phyloP scores from a whole-genome alignment of 176 grass and related monocot species.

The Avena insularis region DNA sequence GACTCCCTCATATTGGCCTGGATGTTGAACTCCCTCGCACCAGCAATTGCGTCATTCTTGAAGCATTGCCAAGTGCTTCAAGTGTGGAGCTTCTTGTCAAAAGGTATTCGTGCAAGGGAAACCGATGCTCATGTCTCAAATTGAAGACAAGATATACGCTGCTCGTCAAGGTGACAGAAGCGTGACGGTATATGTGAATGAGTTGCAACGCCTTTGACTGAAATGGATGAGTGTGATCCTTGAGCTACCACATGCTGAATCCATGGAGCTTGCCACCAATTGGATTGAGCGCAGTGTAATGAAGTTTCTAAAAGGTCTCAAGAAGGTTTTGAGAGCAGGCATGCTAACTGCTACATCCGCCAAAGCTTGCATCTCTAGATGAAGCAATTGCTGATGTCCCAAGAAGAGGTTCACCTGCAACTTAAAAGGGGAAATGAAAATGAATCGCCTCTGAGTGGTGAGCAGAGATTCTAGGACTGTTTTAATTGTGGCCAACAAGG shows the following conservation, averaged over 20 bases:
- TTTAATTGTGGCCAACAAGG: neutral
- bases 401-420: neutral
- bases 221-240: neutral
- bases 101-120: neutral
- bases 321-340: neutral
- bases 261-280: neutral
- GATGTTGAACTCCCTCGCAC: neutral
- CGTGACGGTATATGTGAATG: neutral
- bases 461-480: neutral
- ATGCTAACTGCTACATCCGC: neutral
- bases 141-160: neutral
- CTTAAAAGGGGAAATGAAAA: neutral
- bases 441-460: neutral
- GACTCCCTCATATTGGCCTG: neutral
- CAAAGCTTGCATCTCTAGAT: neutral
- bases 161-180: neutral
- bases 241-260: neutral
- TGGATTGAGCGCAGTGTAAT: neutral
- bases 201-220: neutral
- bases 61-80: neutral
- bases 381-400: neutral
- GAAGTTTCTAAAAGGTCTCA: neutral
- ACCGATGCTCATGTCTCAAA: slow-evolving; percentile 1
- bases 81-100: neutral
- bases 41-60: neutral